phyloP scores from a whole-genome alignment of 2,329 filamentous ascomycete genomes.

The Didymella exigua region DNA sequence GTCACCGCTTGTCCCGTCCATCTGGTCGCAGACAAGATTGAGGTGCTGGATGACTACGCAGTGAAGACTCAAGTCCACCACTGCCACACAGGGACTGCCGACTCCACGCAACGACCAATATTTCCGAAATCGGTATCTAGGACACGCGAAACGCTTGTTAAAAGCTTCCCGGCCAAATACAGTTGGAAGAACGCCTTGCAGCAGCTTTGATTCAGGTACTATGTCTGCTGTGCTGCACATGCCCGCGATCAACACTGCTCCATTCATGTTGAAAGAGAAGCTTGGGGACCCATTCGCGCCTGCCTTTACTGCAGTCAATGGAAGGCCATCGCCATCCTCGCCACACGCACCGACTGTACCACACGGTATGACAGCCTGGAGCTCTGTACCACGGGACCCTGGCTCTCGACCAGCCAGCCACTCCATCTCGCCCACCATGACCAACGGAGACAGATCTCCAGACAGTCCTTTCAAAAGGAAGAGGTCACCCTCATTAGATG shows the following conservation, averaged over 20 bases:
- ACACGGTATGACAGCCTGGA: constrained; percentile 6
- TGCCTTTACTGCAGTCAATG: constrained; percentile 48
- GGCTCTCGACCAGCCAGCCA: constrained; percentile 26
- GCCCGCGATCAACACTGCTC: constrained; percentile 20
- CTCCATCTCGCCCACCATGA: constrained; percentile 30
- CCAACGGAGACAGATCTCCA: constrained; percentile 30
- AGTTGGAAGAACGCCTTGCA: not conserved
- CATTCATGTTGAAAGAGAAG: constrained; percentile 41
- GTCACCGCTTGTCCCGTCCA: constrained; percentile 16
- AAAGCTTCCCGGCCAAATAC: constrained; percentile 1
- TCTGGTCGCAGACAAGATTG: constrained; percentile 2
- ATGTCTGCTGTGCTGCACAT: constrained; percentile 46
- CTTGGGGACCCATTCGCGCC: constrained; percentile 32
- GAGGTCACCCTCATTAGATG: constrained; percentile 57
- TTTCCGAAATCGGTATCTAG: not conserved
- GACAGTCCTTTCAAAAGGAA: constrained; percentile 62
- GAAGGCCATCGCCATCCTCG: constrained; percentile 33
- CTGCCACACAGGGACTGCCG: not conserved
- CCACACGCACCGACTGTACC: constrained; percentile 14
- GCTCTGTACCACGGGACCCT: constrained; percentile 7
- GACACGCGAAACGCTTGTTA: not conserved
- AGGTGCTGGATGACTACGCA: constrained; percentile 1
- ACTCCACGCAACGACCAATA: not conserved
- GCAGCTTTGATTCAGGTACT: constrained; percentile 18
- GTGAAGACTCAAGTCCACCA: not conserved